Evolutionary conservation across 768 basidiomycete genomes (phyloP), one percentile per base, ranked within the genome.

Genomic region (Leccinum truebloodii): DNA sequence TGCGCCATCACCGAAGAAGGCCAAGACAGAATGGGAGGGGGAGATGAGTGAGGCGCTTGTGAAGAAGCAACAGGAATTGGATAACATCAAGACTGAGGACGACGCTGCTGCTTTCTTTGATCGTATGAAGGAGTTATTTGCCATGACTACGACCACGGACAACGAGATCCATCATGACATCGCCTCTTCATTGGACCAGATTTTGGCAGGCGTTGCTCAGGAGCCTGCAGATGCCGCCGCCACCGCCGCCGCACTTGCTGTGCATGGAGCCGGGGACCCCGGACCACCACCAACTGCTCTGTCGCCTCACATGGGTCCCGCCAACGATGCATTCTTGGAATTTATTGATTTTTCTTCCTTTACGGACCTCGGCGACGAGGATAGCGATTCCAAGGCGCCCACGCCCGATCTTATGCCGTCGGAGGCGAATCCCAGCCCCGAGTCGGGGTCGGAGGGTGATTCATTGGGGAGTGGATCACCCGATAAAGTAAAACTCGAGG

Each of bases 381-480:
- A 87, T 37, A 83, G 82, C 54, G 73, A 75, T 52, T 87, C 86
- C 14, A 89, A 88, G 67, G 83, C 86, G n/a, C 79, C 82, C 8
- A 92, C 90, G 3, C 90, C 90, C 9, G 90, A 92, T 58, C 79
- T 92, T 52, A 76, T 89, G 16, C 79, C 86, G 12, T 86, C 88
- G 20, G 89, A 90, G 59, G 84, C 89, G 20, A 89, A 90, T 64
- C 86, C 84, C 12, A 91, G 89, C 69, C 90, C 90, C 3, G 87
- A 88, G 67, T 91, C 89, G 14, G 84, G 81, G 37, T 83, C 87
- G 9, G 89, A 89, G 66, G 77, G 81, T 32, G 87, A 87, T 58
- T 72, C 75, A 26, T 70, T 76, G 57, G 80, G 83, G 55, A 78
- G 78, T 59, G 73, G 79, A 49, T 69, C 80, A 56, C 77, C 77